These are phyloP conservation scores for Pseudonitzschia multistriata DNA, from an alignment of 108 stramenopile genomes.

Conservation along the genomic window DNA sequence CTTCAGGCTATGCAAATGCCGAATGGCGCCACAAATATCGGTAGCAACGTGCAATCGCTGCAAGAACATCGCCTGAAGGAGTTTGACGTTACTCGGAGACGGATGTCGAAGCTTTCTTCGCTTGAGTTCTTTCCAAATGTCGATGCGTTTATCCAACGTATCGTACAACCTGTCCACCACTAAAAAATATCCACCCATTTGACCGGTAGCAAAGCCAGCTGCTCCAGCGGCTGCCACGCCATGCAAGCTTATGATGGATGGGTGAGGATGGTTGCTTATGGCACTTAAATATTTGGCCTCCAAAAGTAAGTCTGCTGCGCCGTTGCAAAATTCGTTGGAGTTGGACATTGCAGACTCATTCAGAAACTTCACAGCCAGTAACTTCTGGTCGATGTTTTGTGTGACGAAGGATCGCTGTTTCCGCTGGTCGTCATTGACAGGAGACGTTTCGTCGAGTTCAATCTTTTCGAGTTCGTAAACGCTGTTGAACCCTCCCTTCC, in stretches of 20 bases:
- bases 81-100: constrained; percentile 32
- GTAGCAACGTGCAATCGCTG: constrained; percentile 47
- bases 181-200: constrained; percentile 65
- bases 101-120: constrained; percentile 35
- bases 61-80: constrained; percentile 46
- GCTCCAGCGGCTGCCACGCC: constrained; percentile 67
- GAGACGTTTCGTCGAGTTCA: constrained; percentile 34
- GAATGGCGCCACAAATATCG: constrained; percentile 48
- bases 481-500: constrained; percentile 56
- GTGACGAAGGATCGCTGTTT: constrained; percentile 23
- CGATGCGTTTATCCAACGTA: constrained; percentile 65
- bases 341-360: constrained; percentile 49
- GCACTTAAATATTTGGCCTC: constrained; percentile 77
- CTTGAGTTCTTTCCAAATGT: constrained; percentile 57
- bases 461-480: constrained; percentile 56
- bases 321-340: constrained; percentile 65
- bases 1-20: constrained; percentile 44
- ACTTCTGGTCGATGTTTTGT: constrained; percentile 18
- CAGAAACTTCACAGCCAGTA: constrained; percentile 61
- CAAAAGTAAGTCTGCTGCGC: constrained; percentile 67
- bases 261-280: constrained; percentile 59
- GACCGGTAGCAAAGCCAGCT: constrained; percentile 38
- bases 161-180: constrained; percentile 69
- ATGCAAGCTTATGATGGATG: constrained; percentile 64
- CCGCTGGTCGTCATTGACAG: constrained; percentile 27